Evolutionary conservation across 2,329 filamentous ascomycete species (phyloP), one percentile per base, ranked within the genome.

Genomic region (Monosporascus sp.): DNA sequence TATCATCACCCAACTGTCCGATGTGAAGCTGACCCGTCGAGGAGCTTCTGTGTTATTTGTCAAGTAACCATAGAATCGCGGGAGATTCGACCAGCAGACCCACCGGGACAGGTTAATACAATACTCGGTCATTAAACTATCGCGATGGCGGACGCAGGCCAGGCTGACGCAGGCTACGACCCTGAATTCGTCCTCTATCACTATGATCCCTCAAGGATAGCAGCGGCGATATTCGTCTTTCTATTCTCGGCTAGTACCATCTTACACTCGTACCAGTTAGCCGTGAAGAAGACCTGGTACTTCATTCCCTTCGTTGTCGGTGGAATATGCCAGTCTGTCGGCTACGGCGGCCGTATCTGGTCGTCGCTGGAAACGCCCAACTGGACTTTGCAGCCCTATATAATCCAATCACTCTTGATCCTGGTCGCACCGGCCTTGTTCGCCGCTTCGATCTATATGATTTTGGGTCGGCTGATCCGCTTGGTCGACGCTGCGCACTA

Each of bases 221-320:
- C 71, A 18, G 76, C 75, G 8, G 65, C 71, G 11, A 57, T 73
- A 27, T 74, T 75, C 49, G 61, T 71, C 17, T 58, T 68, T 8
- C 49, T 77, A n/a, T 74, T 79, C 54, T 58, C 62, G 9, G 45
- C 71, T 31, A 62, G 72, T 2, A 66, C 73, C 0, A 31, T 62
- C 1, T 49, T 68, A 1, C 76, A 79, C 52, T 50, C 60, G 17
- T 69, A 62, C 25, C 68, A 72, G 44, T 56, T 78, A 31, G 24
- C 72, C 36, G 62, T 60, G 18, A 67, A 67, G 2, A 65, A 69
- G 36, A 73, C 74, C 1, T 80, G 75, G 74, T 81, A 77, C 61
- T 75, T 79, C 58, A 73, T 76, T 2, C 74, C 79, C 0, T 76
- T 82, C 46, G 56, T 76, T 6, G 62, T 81, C n/a, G 78, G 78